Base-by-base conservation (phyloP, 2,329 filamentous ascomycete species). In the Blumeria hordei region DNA sequence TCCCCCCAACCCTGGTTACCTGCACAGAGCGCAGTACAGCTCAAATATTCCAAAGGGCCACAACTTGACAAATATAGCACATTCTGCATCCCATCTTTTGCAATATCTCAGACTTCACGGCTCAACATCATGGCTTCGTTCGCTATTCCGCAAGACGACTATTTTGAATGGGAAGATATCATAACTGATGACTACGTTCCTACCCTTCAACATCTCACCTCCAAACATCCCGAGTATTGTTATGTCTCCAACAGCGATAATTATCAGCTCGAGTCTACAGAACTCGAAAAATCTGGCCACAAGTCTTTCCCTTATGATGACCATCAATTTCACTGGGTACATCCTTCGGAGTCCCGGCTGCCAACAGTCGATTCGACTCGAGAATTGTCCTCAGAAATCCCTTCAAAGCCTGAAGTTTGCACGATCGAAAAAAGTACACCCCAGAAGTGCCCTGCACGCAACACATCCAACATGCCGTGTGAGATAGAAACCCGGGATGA, bases 401-500 rank as follows among this genome's bases (percentile, higher is more conserved):
- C 34, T 28, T 5, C 18, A 5, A 18, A 18, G 16, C 7, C 11
- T 14, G 18, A 18, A 12, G 16, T 14, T 32, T 21, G 34, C 5
- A 34, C 8, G 8, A 34, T 9, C 34, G 18, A 50, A 34, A 34
- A n/a, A 14, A 9, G 10, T 1, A 6, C 47, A 6, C 1, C 10
- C 12, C 10, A 18, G 28, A 34, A 35, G 7, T 11, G 10, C 14
- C 45, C 10, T 12, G 9, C 28, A 10, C 10, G 9, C 8, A 16
- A 43, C 39, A 6, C 39, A 9, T 28, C 21, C 21, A 28, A 28
- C 21, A 4, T 28, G 21, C 4, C 21, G 21, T 28, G 21, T 28
- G 32, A 34, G 3, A 28, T 14, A 49, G 59, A 61, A 58, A 69
- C 57, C 66, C 73, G 68, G 70, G 74, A 45, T 77, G 79, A 35